Evolutionary conservation across 305 asterid genomes (phyloP).

Genomic region (Fraxinus ornus): DNA sequence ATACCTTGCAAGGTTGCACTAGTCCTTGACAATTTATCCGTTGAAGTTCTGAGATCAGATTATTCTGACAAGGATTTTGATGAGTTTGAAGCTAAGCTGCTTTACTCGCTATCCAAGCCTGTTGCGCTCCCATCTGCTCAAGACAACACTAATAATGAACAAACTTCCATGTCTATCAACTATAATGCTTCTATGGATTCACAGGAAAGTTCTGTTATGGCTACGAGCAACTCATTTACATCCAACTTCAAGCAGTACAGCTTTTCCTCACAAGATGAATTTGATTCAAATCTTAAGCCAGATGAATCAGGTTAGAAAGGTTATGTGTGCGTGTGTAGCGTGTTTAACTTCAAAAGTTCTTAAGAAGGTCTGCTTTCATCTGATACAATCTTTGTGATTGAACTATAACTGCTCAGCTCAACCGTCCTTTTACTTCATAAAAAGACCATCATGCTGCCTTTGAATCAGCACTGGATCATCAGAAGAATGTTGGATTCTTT

Average conservation of each 20-base stretch:
- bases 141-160: constrained; percentile 41
- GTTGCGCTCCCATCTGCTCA: constrained; percentile 42
- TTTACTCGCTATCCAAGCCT: constrained; percentile 49
- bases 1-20: constrained; percentile 65
- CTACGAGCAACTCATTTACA: constrained; percentile 29
- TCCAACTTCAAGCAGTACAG: constrained; percentile 35
- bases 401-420: background rate
- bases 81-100: constrained; percentile 39
- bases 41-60: constrained; percentile 38
- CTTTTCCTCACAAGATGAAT: constrained; percentile 35
- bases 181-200: constrained; percentile 27
- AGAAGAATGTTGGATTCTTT: background rate
- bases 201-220: constrained; percentile 40
- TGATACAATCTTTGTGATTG: background rate
- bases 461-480: background rate
- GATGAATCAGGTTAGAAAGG: constrained; percentile 50
- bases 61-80: constrained; percentile 38
- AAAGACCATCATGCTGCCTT: background rate
- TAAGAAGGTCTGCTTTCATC: background rate
- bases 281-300: constrained; percentile 29
- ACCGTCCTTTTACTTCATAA: constrained; percentile 3
- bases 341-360: background rate
- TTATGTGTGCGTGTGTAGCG: constrained; percentile 1
- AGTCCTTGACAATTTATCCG: constrained; percentile 46
- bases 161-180: constrained; percentile 30